Evolutionary conservation across 768 basidiomycete genomes (phyloP).

Genomic region (Obba rivulosa): DNA sequence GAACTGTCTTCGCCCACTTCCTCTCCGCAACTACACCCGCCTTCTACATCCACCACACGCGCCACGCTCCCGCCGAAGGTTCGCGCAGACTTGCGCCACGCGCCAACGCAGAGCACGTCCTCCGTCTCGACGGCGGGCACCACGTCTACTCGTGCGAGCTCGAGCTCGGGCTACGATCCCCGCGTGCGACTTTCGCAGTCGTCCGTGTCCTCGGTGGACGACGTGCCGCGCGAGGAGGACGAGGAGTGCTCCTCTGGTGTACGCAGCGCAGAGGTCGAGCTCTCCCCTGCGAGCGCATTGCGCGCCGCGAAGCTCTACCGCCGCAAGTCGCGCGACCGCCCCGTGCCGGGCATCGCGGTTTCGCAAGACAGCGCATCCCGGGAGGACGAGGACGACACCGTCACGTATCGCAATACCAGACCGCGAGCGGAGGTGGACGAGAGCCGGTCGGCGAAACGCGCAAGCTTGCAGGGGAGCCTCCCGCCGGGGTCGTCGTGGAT

Average conservation of each 20-base stretch:
- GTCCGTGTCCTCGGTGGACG: constrained; percentile 40
- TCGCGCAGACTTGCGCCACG: constrained; percentile 11
- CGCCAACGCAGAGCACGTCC: constrained; percentile 25
- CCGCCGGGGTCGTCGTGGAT: constrained; percentile 29
- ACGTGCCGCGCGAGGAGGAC: constrained; percentile 9
- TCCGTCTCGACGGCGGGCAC: constrained; percentile 25
- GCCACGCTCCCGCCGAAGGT: constrained; percentile 4
- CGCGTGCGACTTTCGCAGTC: constrained; percentile 38
- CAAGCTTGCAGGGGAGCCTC: constrained; percentile 14
- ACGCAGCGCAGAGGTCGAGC: constrained; percentile 20
- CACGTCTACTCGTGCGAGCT: constrained; percentile 18
- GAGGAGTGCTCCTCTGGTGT: constrained; percentile 34
- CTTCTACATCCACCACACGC: constrained; percentile 10
- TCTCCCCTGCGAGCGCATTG: constrained; percentile 13
- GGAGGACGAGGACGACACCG: constrained; percentile 11
- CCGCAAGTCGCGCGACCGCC: constrained; percentile 23
- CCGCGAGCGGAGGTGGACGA: constrained; percentile 8
- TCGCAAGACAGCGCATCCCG: constrained; percentile 19
- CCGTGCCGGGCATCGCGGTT: constrained; percentile 1
- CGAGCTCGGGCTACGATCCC: constrained; percentile 12
- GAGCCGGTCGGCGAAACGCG: constrained; percentile 12
- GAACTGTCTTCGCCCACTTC: constrained; percentile 23
- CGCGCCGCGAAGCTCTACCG: constrained; percentile 20
- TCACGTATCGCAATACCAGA: constrained; percentile 1
- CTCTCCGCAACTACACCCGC: constrained; percentile 8